These are phyloP conservation scores for Lepidium aucheri DNA, from an alignment of 345 rosid genomes.

Conservation along the genomic window DNA sequence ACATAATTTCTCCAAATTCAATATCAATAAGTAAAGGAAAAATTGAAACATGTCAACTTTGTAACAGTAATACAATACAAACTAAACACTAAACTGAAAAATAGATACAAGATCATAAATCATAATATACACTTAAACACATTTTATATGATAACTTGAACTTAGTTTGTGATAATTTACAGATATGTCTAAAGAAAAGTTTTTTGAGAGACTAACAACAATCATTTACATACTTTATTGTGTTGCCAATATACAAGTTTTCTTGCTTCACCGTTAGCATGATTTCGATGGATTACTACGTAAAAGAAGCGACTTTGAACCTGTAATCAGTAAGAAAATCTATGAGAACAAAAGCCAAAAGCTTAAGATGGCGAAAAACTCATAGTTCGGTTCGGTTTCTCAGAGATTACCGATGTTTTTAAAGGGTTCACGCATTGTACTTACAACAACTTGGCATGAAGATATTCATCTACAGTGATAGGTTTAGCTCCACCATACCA, in stretches of 20 bases:
- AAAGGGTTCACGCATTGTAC: constrained; percentile 17
- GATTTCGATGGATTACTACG: not conserved
- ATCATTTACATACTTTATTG: not conserved
- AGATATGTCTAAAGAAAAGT: not conserved
- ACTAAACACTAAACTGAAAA: no score
- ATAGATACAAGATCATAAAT: no score
- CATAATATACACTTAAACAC: no score
- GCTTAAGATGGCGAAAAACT: not conserved
- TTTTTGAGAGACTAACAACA: not conserved
- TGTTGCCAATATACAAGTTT: not conserved
- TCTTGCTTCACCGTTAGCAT: constrained; percentile 1
- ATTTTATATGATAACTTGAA: no score
- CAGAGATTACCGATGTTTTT: constrained; percentile 11
- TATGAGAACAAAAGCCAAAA: not conserved
- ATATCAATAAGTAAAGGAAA: no score
- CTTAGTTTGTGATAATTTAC: not conserved
- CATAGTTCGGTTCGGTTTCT: not conserved
- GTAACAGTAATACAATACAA: no score
- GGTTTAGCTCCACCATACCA: constrained; percentile 96
- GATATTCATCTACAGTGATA: constrained; percentile 65
- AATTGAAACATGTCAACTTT: no score
- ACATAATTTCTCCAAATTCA: no score
- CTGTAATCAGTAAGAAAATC: constrained; percentile 4
- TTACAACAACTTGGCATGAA: constrained; percentile 60
- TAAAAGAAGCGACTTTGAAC: not conserved